Percentiles rank a stretch among this genome's conserved stretches.
Evolutionary conservation across 139 green algal genomes (phyloP).

Genomic region (Tetraselmis chui): DNA sequence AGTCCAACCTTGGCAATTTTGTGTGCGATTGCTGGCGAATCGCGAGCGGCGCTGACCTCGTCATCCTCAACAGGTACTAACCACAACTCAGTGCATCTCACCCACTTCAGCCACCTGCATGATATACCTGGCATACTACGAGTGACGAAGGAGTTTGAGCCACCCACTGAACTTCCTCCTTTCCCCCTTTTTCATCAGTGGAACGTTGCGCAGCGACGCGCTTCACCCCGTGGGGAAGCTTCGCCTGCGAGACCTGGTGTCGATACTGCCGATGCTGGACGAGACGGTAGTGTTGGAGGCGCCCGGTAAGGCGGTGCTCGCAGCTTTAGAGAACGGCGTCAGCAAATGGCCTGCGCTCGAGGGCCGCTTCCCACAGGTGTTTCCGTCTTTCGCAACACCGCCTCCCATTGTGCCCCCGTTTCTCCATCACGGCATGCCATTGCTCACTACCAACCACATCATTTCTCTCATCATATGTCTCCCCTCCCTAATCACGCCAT

Average conservation of each 20-base stretch:
- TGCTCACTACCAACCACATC: no score
- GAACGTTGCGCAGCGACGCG: not conserved
- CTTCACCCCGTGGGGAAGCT: not conserved
- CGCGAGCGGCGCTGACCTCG: not conserved
- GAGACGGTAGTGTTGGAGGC: not conserved
- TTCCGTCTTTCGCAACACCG: no score
- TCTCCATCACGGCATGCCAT: no score
- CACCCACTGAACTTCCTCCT: no score
- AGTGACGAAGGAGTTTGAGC: no score
- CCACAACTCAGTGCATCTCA: no score
- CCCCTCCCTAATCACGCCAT: no score
- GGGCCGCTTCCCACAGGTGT: constrained; percentile 11
- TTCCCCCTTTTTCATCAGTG: no score
- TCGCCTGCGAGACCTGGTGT: constrained; percentile 1
- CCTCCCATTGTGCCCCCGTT: no score
- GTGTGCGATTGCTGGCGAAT: not conserved
- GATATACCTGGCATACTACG: no score
- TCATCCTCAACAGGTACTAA: not conserved
- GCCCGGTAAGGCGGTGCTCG: not conserved
- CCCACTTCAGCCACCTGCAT: no score
- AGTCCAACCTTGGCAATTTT: not conserved
- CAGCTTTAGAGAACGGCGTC: constrained; percentile 10
- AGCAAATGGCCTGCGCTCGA: constrained; percentile 10
- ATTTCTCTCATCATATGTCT: no score
- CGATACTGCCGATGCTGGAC: constrained; percentile 15